Evolutionary conservation across 768 basidiomycete genomes (phyloP), one percentile per base, ranked within the genome.

Genomic region (Leccinum fibrillosum): DNA sequence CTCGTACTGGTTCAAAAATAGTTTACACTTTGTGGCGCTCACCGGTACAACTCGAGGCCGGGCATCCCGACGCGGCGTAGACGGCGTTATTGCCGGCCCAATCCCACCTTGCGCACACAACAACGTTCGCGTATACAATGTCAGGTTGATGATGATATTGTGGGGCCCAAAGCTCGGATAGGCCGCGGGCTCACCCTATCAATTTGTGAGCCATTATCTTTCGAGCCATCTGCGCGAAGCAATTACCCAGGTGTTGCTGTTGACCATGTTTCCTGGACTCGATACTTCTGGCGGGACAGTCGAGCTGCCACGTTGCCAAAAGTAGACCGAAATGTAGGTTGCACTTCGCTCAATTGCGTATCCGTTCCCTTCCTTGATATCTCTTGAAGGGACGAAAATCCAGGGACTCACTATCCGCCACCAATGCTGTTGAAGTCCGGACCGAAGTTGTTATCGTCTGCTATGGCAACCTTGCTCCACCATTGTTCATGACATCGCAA

Each of bases 161-260:
- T 87, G 78, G 0, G 74, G 61, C 5, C 77, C 75, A 63, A 89
- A 82, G 56, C 74, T 78, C 2, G 86, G 86, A 64, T 75, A 76
- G 4, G 86, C 88, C 8, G 71, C 66, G 2, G 88, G 86, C 0
- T 72, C 79, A 6, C 87, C 86, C 84, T 84, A 17, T 10, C 15
- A 9, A 9, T 17, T 21, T 4, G n/a, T 53, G 21, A 56, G 54
- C 17, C 23, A 49, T 11, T 2, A 15, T 23, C 6, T 6, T 5
- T 25, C 37, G 17, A n/a, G 21, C 44, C 30, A 49, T 39, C 13
- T 12, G 34, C 17, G 5, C 2, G 37, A 32, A 48, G 30, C 21
- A 9, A 19, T 54, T 42, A 69, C 72, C 64, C 70, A 69, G 17
- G 17, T 49, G 25, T 51, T 57, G 15, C 66, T 50, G 47, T 67